Conservation (phyloP, 768 basidiomycete species). For the Gymnopilus dilepis region DNA sequence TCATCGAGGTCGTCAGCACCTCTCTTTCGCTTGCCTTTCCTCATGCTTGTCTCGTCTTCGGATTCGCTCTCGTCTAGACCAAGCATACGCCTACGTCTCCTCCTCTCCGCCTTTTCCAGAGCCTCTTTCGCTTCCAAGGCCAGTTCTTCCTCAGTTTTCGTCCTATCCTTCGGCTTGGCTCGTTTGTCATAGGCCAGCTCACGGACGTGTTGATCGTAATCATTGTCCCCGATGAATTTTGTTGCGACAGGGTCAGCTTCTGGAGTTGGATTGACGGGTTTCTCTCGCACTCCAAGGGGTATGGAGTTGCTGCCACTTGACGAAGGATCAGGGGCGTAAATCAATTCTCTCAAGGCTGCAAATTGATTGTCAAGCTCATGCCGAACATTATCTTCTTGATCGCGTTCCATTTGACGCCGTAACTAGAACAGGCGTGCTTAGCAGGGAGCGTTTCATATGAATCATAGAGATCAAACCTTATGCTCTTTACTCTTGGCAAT, state of each 20-base stretch:
- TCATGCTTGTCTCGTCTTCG: conserved; percentile 53
- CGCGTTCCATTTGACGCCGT: conserved; percentile 85
- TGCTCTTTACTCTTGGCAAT: conserved; percentile 97
- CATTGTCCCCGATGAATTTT: conserved; percentile 44
- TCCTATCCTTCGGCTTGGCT: conserved; percentile 92
- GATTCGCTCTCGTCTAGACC: conserved; percentile 76
- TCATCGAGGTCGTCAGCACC: conserved; percentile 94
- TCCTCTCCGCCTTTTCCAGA: conserved; percentile 84
- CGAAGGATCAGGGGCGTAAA: conserved; percentile 62
- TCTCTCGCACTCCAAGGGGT: conserved; percentile 34
- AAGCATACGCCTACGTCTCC: conserved; percentile 81
- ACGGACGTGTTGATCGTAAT: conserved; percentile 92
- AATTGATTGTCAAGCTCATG: conserved; percentile 90
- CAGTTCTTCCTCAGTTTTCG: conserved; percentile 95
- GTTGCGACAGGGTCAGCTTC: conserved; percentile 27
- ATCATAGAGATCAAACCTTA: conserved; percentile 62
- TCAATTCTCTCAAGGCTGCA: conserved; percentile 74
- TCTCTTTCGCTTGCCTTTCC: conserved; percentile 52
- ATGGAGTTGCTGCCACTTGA: conserved; percentile 43
- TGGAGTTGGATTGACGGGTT: conserved; percentile 19
- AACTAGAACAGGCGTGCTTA: conserved; percentile 56
- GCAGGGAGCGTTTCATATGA: not conserved
- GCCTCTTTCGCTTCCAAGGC: conserved; percentile 87
- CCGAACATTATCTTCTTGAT: conserved; percentile 84
- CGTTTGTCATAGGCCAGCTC: conserved; percentile 93